These are phyloP conservation scores for Luzula sylvatica DNA, from an alignment of 176 grass and related monocot genomes.

Conservation along the genomic window DNA sequence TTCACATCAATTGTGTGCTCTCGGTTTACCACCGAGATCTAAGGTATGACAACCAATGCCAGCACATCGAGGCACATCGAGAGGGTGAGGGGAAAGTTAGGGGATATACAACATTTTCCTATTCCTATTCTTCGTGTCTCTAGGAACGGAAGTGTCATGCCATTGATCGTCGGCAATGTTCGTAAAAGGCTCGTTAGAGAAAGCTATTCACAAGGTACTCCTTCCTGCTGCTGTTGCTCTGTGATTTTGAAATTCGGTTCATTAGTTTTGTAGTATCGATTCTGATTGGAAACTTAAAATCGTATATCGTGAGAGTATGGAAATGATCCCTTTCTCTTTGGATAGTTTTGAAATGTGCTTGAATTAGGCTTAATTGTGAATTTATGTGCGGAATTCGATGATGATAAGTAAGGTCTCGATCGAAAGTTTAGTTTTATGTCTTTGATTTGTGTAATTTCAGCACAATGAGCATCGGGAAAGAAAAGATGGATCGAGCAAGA, in stretches of 20 bases:
- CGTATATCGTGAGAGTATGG: not conserved
- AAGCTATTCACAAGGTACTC: slow-evolving; percentile 41
- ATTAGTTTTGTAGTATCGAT: not conserved
- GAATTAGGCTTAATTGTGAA: not conserved
- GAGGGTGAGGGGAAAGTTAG: too few relatives aligned
- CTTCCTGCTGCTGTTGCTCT: not conserved
- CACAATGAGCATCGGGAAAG: not conserved
- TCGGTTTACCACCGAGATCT: too few relatives aligned
- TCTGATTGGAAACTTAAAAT: not conserved
- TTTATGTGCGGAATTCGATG: too few relatives aligned
- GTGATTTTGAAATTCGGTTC: not conserved
- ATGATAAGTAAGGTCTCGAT: too few relatives aligned
- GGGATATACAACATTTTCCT: too few relatives aligned
- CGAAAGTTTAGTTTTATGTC: too few relatives aligned
- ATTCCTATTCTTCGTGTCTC: not conserved
- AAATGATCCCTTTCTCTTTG: not conserved
- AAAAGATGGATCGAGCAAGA: not conserved
- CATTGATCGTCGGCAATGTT: slow-evolving; percentile 33
- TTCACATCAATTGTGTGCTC: too few relatives aligned
- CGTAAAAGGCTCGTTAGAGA: slow-evolving; percentile 41
- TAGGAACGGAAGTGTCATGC: not conserved
- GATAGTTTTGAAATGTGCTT: not conserved
- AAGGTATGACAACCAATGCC: too few relatives aligned
- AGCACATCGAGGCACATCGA: too few relatives aligned
- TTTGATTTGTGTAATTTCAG: not conserved